Evolutionary conservation across 495 filamentous ascomycete genomes (phyloP), one percentile per base, ranked within the genome.

Genomic region (Xylaria acuta): DNA sequence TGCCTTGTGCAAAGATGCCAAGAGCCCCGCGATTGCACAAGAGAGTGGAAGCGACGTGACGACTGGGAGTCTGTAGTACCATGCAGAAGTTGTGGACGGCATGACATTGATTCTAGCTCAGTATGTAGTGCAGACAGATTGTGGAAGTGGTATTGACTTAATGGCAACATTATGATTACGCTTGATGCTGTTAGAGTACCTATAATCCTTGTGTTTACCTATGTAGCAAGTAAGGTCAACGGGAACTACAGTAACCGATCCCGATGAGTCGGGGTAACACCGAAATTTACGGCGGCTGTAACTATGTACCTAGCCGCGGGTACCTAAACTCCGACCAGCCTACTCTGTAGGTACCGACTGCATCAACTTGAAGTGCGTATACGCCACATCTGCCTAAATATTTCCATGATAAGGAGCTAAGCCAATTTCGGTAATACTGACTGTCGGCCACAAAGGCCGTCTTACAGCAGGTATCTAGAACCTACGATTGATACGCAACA

Each of bases 11-110:
- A 25, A 43, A 34, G n/a, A 43, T 64, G 38, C 60, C 59, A 40
- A 62, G 59, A 38, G 59, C 59, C 59, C 60, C 60, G 38, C 60
- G 38, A 43, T 64, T 43, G 38, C 36, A 62, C 59, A 62, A 40
- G 59, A 25, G 9, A 40, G 34, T 5, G 22, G 38, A 27, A 43
- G 60, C 43, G 60, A 64, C 38, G 60, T 43, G 60, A 64, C 16
- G 14, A 60, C 34, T 12, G n/a, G 22, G 22, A 30, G 6, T 49
- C 45, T 59, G 56, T 20, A 38, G 16, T 8, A 20, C 36, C 38
- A 41, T 30, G 38, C 16, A 60, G 34, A 41, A 63, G 59, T 63
- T 63, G 59, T 25, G 27, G 54, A 36, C 54, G 36, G 14, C 30
- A 34, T 34, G 5, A 34, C 27, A n/a, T 0, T 36, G 30, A 18